Percentiles rank a stretch among this genome's conserved stretches.
phyloP scores from a whole-genome alignment of 805 yeast species.

The Candida maris region DNA sequence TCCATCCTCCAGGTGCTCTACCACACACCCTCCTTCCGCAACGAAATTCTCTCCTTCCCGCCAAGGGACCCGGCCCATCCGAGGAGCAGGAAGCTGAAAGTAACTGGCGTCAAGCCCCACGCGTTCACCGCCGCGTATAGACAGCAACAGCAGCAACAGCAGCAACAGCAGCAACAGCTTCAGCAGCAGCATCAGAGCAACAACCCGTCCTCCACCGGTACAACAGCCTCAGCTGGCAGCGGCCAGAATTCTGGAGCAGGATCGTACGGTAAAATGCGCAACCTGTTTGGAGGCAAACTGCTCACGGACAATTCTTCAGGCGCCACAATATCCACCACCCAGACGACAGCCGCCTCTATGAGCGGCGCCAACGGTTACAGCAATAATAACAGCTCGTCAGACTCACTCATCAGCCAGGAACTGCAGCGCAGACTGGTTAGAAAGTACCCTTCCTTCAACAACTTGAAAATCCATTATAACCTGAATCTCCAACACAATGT shows the following conservation, averaged over 20 bases:
- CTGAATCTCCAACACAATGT: slow-evolving; percentile 41
- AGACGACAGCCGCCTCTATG: slow-evolving; percentile 17
- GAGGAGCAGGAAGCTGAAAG: slow-evolving; percentile 37
- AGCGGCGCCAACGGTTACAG: slow-evolving; percentile 3
- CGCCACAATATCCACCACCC: background rate
- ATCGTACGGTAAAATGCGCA: slow-evolving; percentile 14
- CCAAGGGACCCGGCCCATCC: slow-evolving; percentile 27
- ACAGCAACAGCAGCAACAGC: slow-evolving; percentile 13
- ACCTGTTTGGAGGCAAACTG: slow-evolving; percentile 11
- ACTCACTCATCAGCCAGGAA: slow-evolving; percentile 16
- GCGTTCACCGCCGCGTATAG: slow-evolving; percentile 29
- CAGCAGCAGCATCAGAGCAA: slow-evolving; percentile 1
- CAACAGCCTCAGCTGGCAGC: slow-evolving; percentile 1
- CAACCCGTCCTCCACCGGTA: background rate
- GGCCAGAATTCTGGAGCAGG: slow-evolving; percentile 4
- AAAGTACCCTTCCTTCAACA: slow-evolving; percentile 32
- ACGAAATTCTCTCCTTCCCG: slow-evolving; percentile 49
- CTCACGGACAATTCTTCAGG: background rate
- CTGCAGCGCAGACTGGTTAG: slow-evolving; percentile 18
- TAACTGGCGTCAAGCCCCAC: slow-evolving; percentile 41
- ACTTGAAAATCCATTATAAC: slow-evolving; percentile 34
- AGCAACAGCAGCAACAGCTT: background rate
- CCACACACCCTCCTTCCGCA: slow-evolving; percentile 67
- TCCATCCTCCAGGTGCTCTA: slow-evolving; percentile 86
- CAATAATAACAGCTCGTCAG: slow-evolving; percentile 7